Base-by-base conservation (phyloP, 768 basidiomycete species). In the Dioszegia aurantiaca region DNA sequence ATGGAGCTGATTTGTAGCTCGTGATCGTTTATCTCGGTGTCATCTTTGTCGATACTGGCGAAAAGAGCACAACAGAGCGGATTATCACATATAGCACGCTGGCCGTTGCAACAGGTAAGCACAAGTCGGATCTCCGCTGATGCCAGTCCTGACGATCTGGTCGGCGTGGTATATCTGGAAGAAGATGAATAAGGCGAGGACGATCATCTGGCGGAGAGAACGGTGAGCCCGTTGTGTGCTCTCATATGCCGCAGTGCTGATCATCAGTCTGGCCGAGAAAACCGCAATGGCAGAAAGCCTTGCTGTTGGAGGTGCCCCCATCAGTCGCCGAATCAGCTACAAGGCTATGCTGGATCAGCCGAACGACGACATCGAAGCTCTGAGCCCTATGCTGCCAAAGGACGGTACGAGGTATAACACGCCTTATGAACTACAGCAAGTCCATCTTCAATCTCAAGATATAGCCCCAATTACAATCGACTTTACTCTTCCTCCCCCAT, bases 1-100 rank as follows among this genome's bases (percentile, higher is more conserved):
- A 23, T 12, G 44, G 11, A 24, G 31, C 48, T 56, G 4, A 54
- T 41, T 10, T 10, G 2, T 40, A 95, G 74, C 86, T 95, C 66
- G 83, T 90, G 64, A 89, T 87, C 8, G 92, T 95, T 12, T 95
- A 95, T 70, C 82, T 93, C 16, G 91, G 91, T 33, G 89, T 76
- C n/a, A 58, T 74, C 8, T 65, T 77, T 63, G 62, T 64, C 17
- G 19, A 77, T 76, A 39, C 76, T 74, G 39, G 57, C 21, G 11
- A 49, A 36, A 72, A 81, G 49, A 63, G 62, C 41, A 67, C 73
- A 2, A 80, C 81, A 62, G 82, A 84, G 69, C 83, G 80, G 61
- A 83, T 87, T 60, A 82, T 90, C 61, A 86, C 85, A 53, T 83
- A 88, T 60, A 72, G 80, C 4, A 87, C 92, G 3, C 77, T 90